These are phyloP conservation scores for Crithidia mellificae DNA, from an alignment of 208 protist species.

Conservation along the genomic window DNA sequence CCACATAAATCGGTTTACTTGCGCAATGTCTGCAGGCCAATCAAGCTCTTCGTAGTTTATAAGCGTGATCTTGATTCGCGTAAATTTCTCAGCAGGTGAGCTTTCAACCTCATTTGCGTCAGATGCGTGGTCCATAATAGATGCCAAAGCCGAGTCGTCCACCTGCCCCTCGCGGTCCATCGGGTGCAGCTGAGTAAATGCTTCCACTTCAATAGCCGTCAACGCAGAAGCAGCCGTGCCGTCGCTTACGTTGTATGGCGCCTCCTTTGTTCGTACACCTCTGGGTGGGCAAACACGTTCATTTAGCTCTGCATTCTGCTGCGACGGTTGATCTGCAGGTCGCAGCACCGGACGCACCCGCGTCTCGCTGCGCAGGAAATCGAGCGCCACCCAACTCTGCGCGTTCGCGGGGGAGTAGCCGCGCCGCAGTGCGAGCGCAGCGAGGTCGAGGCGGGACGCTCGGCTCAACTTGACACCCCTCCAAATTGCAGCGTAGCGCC, in stretches of 20 bases:
- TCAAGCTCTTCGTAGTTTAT: slow-evolving; percentile 31
- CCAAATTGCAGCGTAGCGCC: not conserved
- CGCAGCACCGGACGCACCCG: not conserved
- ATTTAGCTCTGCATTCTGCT: not conserved
- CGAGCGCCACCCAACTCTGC: slow-evolving; percentile 19
- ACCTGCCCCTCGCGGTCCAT: too few relatives aligned
- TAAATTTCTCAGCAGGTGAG: not conserved
- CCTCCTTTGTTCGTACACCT: too few relatives aligned
- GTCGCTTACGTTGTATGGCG: too few relatives aligned
- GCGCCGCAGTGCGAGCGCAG: slow-evolving; percentile 22
- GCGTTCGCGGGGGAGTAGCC: slow-evolving; percentile 16
- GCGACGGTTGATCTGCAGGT: not conserved
- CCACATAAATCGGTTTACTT: slow-evolving; percentile 9
- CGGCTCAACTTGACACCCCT: not conserved
- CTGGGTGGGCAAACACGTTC: too few relatives aligned
- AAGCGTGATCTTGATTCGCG: slow-evolving; percentile 6
- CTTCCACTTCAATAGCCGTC: slow-evolving; percentile 2
- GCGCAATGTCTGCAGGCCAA: slow-evolving; percentile 5
- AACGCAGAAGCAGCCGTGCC: too few relatives aligned
- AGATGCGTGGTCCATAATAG: not conserved
- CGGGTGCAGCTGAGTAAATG: not conserved
- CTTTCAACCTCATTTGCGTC: not conserved
- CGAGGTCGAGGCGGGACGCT: slow-evolving; percentile 21
- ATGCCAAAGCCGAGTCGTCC: not conserved
- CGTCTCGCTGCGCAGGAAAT: slow-evolving; percentile 19